Conservation (phyloP, 163 green algal genomes). For the Volvox carteri region DNA sequence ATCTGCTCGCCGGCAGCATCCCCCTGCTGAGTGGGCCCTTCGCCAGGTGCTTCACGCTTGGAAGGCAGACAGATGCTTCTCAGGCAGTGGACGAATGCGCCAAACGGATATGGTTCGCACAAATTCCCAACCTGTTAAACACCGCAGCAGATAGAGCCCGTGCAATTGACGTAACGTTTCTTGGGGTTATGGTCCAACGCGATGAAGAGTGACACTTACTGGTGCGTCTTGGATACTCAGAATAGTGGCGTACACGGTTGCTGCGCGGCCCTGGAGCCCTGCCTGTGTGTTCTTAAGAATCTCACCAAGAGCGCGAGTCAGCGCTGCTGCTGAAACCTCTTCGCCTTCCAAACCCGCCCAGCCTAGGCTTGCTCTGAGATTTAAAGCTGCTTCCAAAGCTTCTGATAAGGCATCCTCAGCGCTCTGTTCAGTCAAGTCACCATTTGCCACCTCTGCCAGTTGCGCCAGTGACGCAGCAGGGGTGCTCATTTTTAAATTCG, state of each 20-base stretch:
- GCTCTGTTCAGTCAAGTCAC: not conserved
- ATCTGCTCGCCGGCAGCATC: not conserved
- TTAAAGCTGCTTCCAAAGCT: not conserved
- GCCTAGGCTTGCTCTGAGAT: not conserved
- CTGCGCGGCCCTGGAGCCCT: not conserved
- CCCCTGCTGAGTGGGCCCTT: not conserved
- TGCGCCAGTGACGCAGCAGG: slow-evolving; percentile 16
- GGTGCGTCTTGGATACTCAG: slow-evolving; percentile 33
- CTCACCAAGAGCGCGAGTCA: slow-evolving; percentile 45
- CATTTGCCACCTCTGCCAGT: slow-evolving; percentile 33
- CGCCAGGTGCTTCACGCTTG: not conserved
- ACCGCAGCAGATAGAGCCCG: not conserved
- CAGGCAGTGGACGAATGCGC: slow-evolving; percentile 47
- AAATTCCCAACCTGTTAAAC: slow-evolving; percentile 51
- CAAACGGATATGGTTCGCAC: slow-evolving; percentile 58
- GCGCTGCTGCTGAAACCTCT: slow-evolving; percentile 18
- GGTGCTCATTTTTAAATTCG: not conserved
- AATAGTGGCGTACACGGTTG: slow-evolving; percentile 35
- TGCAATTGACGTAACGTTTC: too few relatives aligned
- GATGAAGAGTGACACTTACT: too few relatives aligned
- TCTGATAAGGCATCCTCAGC: slow-evolving; percentile 6
- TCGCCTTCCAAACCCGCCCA: slow-evolving; percentile 14
- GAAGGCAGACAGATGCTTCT: slow-evolving; percentile 37
- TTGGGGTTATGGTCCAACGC: too few relatives aligned
- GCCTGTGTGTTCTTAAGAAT: slow-evolving; percentile 26